A percentile compares a stretch with the other conserved stretches of the same genome.
Conservation (phyloP, 1,284 basidiomycete genomes). For the Papiliotrema flavescens region DNA sequence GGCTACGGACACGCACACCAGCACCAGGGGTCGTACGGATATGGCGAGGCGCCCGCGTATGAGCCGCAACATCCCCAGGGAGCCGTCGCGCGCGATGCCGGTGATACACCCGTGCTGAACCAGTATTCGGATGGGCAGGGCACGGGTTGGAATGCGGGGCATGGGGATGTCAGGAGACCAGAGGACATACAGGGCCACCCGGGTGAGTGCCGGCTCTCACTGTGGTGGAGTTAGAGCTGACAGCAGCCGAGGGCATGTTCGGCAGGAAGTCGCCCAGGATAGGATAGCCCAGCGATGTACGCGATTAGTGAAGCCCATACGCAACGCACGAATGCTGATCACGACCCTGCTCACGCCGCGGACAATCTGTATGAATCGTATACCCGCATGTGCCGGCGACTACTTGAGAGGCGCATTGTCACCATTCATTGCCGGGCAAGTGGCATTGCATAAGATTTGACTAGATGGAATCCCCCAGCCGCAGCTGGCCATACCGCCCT, state of each 20-base stretch:
- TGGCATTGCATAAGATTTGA: too few relatives aligned
- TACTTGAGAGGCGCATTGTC: too few relatives aligned
- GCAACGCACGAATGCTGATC: background rate
- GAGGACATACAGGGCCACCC: slow-evolving; percentile 30
- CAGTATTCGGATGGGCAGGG: slow-evolving; percentile 18
- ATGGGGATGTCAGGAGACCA: slow-evolving; percentile 21
- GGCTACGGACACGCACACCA: background rate
- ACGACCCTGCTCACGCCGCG: too few relatives aligned
- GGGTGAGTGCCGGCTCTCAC: slow-evolving; percentile 16
- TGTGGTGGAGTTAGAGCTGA: background rate
- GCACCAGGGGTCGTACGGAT: slow-evolving; percentile 14
- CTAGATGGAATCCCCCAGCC: too few relatives aligned
- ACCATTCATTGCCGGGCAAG: too few relatives aligned
- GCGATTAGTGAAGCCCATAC: background rate
- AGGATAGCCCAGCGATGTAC: background rate
- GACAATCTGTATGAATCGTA: background rate
- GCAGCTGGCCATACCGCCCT: too few relatives aligned
- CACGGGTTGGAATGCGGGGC: slow-evolving; percentile 10
- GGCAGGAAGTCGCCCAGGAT: slow-evolving; percentile 25
- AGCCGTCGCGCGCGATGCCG: slow-evolving; percentile 17
- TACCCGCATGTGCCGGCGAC: background rate
- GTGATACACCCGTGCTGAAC: slow-evolving; percentile 21
- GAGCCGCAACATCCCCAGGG: slow-evolving; percentile 19
- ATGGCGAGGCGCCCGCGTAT: slow-evolving; percentile 5
- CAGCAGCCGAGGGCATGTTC: slow-evolving; percentile 31